Conservation (phyloP, 2,329 filamentous ascomycete genomes). For the Teratosphaeria gauchensis region DNA sequence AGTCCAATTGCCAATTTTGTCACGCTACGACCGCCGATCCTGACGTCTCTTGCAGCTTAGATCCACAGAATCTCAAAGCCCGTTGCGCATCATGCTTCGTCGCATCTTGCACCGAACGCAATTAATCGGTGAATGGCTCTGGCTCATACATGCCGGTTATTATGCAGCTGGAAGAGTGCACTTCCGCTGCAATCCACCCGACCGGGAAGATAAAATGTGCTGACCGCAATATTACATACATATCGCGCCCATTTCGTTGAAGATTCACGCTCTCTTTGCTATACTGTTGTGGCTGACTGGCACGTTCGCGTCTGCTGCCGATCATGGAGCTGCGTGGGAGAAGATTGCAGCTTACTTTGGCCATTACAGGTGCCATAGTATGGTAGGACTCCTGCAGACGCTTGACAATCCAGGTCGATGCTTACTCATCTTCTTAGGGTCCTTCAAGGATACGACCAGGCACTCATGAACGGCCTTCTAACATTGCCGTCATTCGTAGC, state of each 20-base stretch:
- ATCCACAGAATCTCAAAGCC: no score
- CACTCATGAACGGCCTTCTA: slow-evolving; percentile 35
- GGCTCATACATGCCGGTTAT: no score
- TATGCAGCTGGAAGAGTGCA: no score
- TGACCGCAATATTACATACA: no score
- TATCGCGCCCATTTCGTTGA: no score
- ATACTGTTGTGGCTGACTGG: not conserved
- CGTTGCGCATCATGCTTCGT: no score
- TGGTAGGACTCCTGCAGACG: not conserved
- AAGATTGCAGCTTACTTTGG: slow-evolving; percentile 1
- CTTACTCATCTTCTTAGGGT: not conserved
- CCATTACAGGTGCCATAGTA: slow-evolving; percentile 1
- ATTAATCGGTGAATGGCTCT: no score
- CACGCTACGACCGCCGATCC: not conserved
- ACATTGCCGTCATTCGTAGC: slow-evolving; percentile 31
- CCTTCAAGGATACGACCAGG: slow-evolving; percentile 15
- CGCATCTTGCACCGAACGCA: no score
- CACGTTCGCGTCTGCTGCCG: not conserved
- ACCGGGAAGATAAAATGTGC: no score
- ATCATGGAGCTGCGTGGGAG: slow-evolving; percentile 3
- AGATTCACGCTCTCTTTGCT: not conserved
- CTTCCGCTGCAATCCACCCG: no score
- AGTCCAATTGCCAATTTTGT: not conserved
- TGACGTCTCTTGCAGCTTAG: not conserved
- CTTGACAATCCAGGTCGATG: not conserved